Percentiles rank a stretch among this genome's conserved stretches.
These are phyloP conservation scores for Cudoniella acicularis DNA, from an alignment of 495 filamentous ascomycete genomes.

Conservation along the genomic window DNA sequence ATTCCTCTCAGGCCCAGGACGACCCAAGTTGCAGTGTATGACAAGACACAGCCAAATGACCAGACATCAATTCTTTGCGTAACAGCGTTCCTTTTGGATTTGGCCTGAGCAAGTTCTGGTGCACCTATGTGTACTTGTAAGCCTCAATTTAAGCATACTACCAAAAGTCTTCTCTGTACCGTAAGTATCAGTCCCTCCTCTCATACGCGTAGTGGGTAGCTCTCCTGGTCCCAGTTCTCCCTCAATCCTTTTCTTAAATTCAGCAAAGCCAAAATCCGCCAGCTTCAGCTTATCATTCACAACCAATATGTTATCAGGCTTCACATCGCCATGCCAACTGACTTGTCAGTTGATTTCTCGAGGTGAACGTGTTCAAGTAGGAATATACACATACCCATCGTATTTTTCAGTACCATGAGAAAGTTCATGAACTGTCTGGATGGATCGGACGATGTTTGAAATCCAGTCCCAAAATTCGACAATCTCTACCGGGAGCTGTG, in stretches of 20 bases:
- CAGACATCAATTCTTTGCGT: conserved; percentile 37
- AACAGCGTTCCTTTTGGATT: conserved; percentile 7
- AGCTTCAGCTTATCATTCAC: conserved; percentile 37
- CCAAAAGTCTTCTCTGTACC: background rate
- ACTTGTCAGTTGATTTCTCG: background rate
- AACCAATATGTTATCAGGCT: conserved; percentile 37
- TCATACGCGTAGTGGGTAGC: background rate
- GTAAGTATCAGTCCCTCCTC: background rate
- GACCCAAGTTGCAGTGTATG: conserved; percentile 38
- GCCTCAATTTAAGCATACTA: background rate
- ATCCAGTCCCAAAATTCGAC: background rate
- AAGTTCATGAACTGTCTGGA: background rate
- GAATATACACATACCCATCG: conserved; percentile 5
- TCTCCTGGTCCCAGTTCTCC: background rate
- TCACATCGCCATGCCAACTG: conserved; percentile 39
- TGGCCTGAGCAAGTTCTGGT: conserved; percentile 15
- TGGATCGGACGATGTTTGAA: background rate
- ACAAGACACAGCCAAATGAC: conserved; percentile 43
- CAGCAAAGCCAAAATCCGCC: conserved; percentile 36
- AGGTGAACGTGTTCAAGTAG: background rate
- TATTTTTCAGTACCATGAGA: conserved; percentile 4
- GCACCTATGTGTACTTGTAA: background rate
- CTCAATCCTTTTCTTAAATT: conserved; percentile 26
- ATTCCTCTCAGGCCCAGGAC: conserved; percentile 30
- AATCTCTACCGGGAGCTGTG: background rate